Base-by-base conservation (phyloP, 176 grass and related monocot genomes). In the Triticum urartu region DNA sequence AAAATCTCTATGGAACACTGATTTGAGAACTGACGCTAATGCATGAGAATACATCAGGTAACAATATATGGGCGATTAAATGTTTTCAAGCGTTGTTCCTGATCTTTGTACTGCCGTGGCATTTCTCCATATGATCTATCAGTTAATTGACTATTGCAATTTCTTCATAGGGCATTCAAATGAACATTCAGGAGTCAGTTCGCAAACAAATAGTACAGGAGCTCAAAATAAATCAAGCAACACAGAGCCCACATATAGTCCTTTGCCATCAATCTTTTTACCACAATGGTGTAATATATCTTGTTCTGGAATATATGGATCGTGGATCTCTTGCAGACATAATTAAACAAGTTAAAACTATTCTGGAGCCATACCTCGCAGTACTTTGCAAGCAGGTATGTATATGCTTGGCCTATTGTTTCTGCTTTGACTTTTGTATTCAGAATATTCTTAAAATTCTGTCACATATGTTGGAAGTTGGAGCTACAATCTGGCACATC, bases 241-340 rank as follows among this genome's bases (percentile, higher is more conserved):
- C 93, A 66, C 88, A 89, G 91, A 91, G 80, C 65, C 86, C 96
- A 5, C 86, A 94, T 83, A 85, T 95, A 56, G 96, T 98, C 83
- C 82, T 92, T 81, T 98, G 96, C 45, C 92, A 95, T 74, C 93
- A 98, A 86, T 94, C 93, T 59, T 98, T 98, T 81, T 98, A 98
- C 82, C 96, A 98, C 79, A 98, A 98, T 78, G 96, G 96, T 72
- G 93, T 98, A 50, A 98, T 98, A 91, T 98, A 92, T 89, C 96
- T 98, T 72, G 90, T 98, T 60, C 77, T 98, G 72, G 96, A 98
- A 77, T 98, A 98, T 81, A 98, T 98, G 96, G 91, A 98, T 73
- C 89, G 93, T 52, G 96, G 96, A 87, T 98, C 96, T 72, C 90
- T 98, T 81, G 90, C 87, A 2, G 96, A 98, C 78, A 89, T 95